Evolutionary conservation across 2,329 filamentous ascomycete genomes (phyloP), one percentile per base, ranked within the genome.

Genomic region (Colletotrichum shisoi): DNA sequence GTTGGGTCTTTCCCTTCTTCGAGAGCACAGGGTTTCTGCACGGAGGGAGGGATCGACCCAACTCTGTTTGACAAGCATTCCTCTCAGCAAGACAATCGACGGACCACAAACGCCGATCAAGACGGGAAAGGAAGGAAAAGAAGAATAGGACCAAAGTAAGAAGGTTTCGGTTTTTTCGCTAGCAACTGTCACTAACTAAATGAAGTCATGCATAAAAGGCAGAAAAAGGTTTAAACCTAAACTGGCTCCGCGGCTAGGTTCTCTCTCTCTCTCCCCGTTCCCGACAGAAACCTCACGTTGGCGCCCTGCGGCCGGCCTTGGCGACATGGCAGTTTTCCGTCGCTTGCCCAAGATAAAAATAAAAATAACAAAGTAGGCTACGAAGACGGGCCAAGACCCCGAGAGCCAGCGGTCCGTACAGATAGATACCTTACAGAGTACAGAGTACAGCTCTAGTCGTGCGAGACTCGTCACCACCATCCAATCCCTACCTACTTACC

Each of bases 301-400:
- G 57, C 62, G 62, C 57, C 57, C 34, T 46, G 60, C 48, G 62
- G 2, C 42, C 39, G 27, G 58, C n/a, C 63, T 66, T 66, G 63
- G 63, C 58, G 51, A 51, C 57, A 57, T 66, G 44, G 62, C 58
- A 66, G 0, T 57, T 57, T 66, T 52, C 63, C 57, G 27, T 4
- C 27, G 4, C 27, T 31, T 31, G 27, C 27, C 6, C 7, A 31
- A 8, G 8, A 8, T 8, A 8, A 31, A 31, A 31, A 31, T 2
- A 31, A 31, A 31, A 1, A 31, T 31, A 31, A 31, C 6, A 31
- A 65, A 62, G 51, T 19, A 57, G 53, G 51, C 57, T 44, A 56
- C 37, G 49, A 37, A 34, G 62, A 56, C 49, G 62, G 40, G 42
- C 62, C 62, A 61, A 65, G 49, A 48, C 57, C 62, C 42, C 37